Evolutionary conservation across 768 basidiomycete genomes (phyloP), one percentile per base, ranked within the genome.

Genomic region (Phaeotremella fagi): DNA sequence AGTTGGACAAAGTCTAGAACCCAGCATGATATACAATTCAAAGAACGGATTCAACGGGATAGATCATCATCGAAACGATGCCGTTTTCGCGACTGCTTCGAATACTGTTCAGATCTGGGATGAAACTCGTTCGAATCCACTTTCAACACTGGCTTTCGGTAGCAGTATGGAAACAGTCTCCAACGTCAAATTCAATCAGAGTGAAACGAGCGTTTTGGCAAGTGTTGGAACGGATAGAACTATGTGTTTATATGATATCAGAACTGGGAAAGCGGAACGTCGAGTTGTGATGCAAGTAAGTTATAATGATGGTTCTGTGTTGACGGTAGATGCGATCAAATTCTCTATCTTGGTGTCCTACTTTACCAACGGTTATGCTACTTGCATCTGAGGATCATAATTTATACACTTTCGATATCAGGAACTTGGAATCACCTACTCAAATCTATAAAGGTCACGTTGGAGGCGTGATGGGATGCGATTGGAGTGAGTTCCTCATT

Each of bases 341-440:
- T 63, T 80, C 87, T 6, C 79, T 99, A 1, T 81, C 90, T 14
- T 99, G 92, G 92, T 97, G 90, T 25, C 95, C 95, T 0, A 94
- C 90, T 0, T 85, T 91, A 69, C 95, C 95, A 2, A 97, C 92
- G 0, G 79, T 85, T 3, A 77, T 97, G 33, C 82, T 99, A 6
- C 82, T 98, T 5, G 95, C 89, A n/a, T 97, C 92, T 0, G 95
- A 98, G 78, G 94, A 98, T 68, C 92, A 98, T 77, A 95, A 97
- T 66, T 80, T 98, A 23, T 98, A 98, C 75, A 97, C 95, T 0
- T 99, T 95, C 73, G 95, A 99, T 68, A 86, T 98, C 45, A 82
- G 95, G 37, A 82, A 87, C 50, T 80, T 99, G 22, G 76, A 81
- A 12, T 79, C 81, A 1, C 90, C 95, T 3, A 88, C 83, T 1